phyloP scores from a whole-genome alignment of 2,329 filamentous ascomycete genomes.

The Aspergillus piperis region DNA sequence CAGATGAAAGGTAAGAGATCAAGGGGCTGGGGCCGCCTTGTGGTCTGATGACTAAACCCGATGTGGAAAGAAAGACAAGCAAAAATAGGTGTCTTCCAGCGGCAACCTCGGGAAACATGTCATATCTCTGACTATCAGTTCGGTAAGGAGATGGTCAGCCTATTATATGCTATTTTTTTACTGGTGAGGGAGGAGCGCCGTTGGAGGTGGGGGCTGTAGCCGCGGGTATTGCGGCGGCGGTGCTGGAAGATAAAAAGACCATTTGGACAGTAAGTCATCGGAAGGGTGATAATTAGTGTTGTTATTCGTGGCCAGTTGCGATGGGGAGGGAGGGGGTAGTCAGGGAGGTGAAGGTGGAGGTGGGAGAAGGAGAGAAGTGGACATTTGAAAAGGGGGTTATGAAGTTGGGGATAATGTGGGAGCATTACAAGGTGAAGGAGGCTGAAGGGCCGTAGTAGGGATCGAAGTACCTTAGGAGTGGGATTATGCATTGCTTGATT shows the following conservation, averaged over 20 bases:
- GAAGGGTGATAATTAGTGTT: conserved; percentile 50
- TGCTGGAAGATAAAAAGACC: conserved; percentile 52
- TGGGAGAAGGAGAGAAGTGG: conserved; percentile 21
- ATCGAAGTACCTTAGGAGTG: background rate
- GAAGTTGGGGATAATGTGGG: conserved; percentile 1
- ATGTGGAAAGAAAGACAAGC: too few relatives aligned
- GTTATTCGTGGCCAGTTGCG: conserved; percentile 53
- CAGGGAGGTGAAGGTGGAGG: conserved; percentile 28
- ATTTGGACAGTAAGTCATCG: conserved; percentile 51
- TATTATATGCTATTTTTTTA: conserved; percentile 28
- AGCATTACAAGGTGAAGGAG: too few relatives aligned
- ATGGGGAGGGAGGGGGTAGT: conserved; percentile 52
- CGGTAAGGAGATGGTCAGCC: too few relatives aligned
- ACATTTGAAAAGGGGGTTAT: conserved; percentile 1
- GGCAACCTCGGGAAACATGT: too few relatives aligned
- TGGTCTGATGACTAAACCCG: too few relatives aligned
- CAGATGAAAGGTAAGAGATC: too few relatives aligned
- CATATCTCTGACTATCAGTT: too few relatives aligned
- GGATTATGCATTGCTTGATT: background rate
- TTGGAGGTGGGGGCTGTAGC: conserved; percentile 55
- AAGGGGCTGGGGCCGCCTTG: too few relatives aligned
- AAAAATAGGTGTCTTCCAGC: too few relatives aligned
- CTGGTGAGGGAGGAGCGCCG: conserved; percentile 53
- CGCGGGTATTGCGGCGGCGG: conserved; percentile 53
- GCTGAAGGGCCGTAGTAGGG: too few relatives aligned